Evolutionary conservation across 805 yeast genomes (phyloP).

Genomic region (Candida dendrica): DNA sequence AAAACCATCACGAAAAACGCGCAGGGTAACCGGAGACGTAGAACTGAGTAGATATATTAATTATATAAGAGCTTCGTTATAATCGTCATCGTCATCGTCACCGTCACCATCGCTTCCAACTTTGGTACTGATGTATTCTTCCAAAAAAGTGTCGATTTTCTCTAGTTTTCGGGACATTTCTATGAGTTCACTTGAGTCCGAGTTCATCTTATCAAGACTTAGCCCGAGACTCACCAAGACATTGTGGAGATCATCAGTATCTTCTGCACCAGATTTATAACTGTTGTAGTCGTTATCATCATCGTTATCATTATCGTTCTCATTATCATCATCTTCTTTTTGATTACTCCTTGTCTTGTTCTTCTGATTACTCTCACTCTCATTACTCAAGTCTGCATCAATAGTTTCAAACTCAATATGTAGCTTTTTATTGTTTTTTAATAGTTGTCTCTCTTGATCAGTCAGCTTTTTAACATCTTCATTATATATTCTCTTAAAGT

Average conservation of each 20-base stretch:
- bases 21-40: background rate
- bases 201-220: background rate
- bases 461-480: constrained; percentile 8
- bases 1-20: background rate
- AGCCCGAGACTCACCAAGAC: background rate
- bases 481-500: constrained; percentile 7
- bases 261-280: background rate
- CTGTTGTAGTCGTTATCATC: background rate
- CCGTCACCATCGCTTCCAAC: background rate
- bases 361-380: too few relatives aligned
- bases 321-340: too few relatives aligned
- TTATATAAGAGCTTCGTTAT: too few relatives aligned
- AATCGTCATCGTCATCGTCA: too few relatives aligned
- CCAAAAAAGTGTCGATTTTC: background rate
- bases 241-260: background rate
- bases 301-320: background rate
- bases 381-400: too few relatives aligned
- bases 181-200: background rate
- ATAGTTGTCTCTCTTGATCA: background rate
- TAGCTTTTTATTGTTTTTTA: background rate
- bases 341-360: too few relatives aligned
- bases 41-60: too few relatives aligned
- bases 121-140: background rate
- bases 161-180: background rate
- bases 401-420: background rate